Base-by-base conservation (phyloP, 345 rosid genomes). In the Hevea brasiliensis region DNA sequence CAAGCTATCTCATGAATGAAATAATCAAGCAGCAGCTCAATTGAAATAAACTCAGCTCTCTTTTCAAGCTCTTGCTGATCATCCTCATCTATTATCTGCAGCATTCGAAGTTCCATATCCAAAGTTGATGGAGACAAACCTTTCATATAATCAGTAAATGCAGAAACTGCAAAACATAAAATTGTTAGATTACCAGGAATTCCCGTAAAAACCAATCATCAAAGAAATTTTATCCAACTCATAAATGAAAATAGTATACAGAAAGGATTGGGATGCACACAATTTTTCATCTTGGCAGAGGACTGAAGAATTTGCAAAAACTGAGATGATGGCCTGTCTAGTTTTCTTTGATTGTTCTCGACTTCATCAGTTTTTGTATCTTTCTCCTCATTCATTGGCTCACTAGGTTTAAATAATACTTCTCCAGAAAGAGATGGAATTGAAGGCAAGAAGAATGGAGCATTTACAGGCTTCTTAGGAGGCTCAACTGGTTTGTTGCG, bases 401-500 rank as follows among this genome's bases (percentile, higher is more conserved):
- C 94, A 78, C 85, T 81, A 5, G 92, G 78, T 76, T 85, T 88
- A 72, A 95, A 95, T 50, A 85, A 63, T 74, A 95, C 86, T 79
- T 92, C 93, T 72, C 99, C 98, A 62, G 96, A 92, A 51, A 92
- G 90, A 21, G 92, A 95, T 59, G 94, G 94, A 75, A 87, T 61
- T 14, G 93, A 86, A 61, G 99, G 98, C 86, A 95, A 76, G 85
- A 91, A 95, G 83, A 95, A 95, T 58, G 97, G 97, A 81, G 94
- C 93, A 79, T 83, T 91, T 70, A 85, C 94, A 51, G 96, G 97
- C 80, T 91, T 89, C 74, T 90, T 92, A 3, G 94, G 99, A 67
- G 98, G 93, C 84, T 95, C 95, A 18, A 89, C 81, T 70, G 98
- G 98, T 84, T 94, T 92, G 79, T 94, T 94, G 72, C 97, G 89